These are phyloP conservation scores for Taxawa tesnikishii DNA, from an alignment of 2,329 filamentous ascomycete genomes.

Conservation along the genomic window DNA sequence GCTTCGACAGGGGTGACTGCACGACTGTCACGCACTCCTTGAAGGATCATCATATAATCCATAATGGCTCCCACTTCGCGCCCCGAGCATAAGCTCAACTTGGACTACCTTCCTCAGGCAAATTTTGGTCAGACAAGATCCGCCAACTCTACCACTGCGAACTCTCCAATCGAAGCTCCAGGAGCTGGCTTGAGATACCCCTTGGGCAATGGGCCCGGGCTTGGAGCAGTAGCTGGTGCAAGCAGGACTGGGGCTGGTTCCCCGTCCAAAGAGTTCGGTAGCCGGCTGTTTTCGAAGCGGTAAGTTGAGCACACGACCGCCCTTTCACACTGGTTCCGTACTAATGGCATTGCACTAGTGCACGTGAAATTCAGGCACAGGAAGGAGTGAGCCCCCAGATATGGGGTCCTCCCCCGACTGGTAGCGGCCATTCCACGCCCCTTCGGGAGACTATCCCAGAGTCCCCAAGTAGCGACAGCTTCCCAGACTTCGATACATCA, in stretches of 20 bases:
- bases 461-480: slow-evolving; percentile 82
- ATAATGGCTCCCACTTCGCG: slow-evolving; percentile 80
- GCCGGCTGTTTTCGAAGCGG: slow-evolving; percentile 81
- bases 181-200: slow-evolving; percentile 56
- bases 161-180: slow-evolving; percentile 66
- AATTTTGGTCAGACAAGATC: slow-evolving; percentile 58
- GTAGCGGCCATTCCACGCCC: slow-evolving; percentile 90
- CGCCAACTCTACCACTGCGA: slow-evolving; percentile 66
- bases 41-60: slow-evolving; percentile 52
- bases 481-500: slow-evolving; percentile 74
- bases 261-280: slow-evolving; percentile 83
- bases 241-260: slow-evolving; percentile 80
- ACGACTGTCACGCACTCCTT: not conserved
- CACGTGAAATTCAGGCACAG: slow-evolving; percentile 92
- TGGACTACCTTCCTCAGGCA: slow-evolving; percentile 65
- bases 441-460: slow-evolving; percentile 95
- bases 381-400: slow-evolving; percentile 66
- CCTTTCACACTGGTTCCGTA: not conserved
- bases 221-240: slow-evolving; percentile 38
- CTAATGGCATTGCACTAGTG: slow-evolving; percentile 40
- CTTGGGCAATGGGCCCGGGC: slow-evolving; percentile 52
- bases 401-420: slow-evolving; percentile 92
- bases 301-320: slow-evolving; percentile 34
- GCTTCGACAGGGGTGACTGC: no score
- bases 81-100: slow-evolving; percentile 70